Percentiles rank a stretch among this genome's conserved stretches.
Conservation (phyloP, 1,284 basidiomycete species). For the Ganoderma leucocontextum region DNA sequence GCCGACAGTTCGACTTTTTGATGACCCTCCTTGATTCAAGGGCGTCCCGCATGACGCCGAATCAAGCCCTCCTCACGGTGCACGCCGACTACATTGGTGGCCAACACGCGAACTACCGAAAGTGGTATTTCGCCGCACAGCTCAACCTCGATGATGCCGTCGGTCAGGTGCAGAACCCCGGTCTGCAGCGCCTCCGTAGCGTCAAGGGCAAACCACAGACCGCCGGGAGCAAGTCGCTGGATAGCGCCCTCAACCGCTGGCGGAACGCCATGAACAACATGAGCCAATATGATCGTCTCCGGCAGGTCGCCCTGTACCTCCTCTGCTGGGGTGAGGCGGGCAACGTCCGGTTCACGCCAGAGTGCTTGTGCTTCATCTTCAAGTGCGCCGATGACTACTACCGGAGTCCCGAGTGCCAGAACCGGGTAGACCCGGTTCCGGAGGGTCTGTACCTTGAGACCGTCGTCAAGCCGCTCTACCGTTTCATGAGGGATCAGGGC, state of each 20-base stretch:
- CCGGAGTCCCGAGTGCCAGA: conserved; percentile 97
- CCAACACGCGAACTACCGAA: conserved; percentile 95
- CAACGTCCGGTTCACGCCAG: conserved; percentile 96
- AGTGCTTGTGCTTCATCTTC: conserved; percentile 99
- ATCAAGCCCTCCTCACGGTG: conserved; percentile 93
- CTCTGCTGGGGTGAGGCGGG: conserved; percentile 99
- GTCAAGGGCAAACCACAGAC: conserved; percentile 74
- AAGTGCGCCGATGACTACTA: conserved; percentile 99
- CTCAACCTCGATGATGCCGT: conserved; percentile 99
- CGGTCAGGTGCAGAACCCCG: conserved; percentile 93
- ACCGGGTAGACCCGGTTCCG: conserved; percentile 90
- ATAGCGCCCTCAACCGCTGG: conserved; percentile 94
- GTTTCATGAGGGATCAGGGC: conserved; percentile 96
- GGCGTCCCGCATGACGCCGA: conserved; percentile 98
- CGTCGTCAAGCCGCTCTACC: conserved; percentile 94
- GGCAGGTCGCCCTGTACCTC: conserved; percentile 95
- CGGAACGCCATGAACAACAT: conserved; percentile 99
- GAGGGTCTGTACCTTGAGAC: conserved; percentile 95
- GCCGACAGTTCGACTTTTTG: conserved; percentile 88
- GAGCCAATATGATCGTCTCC: conserved; percentile 97
- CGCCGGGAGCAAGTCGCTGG: conserved; percentile 84
- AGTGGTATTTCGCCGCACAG: conserved; percentile 99
- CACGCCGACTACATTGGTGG: conserved; percentile 99
- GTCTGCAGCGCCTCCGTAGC: conserved; percentile 87
- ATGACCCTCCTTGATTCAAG: conserved; percentile 98